Conservation (phyloP, 352 stramenopile species). For the Peronospora farinosa region DNA sequence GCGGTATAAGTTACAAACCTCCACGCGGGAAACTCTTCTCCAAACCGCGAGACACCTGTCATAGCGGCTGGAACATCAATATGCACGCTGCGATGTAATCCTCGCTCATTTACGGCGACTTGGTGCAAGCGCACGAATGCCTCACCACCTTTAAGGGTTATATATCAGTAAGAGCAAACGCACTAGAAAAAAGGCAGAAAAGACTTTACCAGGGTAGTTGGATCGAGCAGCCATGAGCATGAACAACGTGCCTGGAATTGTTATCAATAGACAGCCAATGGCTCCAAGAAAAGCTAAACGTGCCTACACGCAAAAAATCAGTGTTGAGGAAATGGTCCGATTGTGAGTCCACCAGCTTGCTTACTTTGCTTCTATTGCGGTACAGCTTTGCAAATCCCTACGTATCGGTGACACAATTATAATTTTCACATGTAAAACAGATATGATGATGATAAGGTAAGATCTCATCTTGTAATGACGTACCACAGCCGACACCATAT, state of each 20-base stretch:
- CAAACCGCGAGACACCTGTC: constrained; percentile 90
- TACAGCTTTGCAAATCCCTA: constrained; percentile 72
- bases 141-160: constrained; percentile 42
- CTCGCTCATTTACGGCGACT: constrained; percentile 24
- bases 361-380: constrained; percentile 50
- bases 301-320: constrained; percentile 22
- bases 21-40: constrained; percentile 71
- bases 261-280: constrained; percentile 42
- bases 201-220: constrained; percentile 89
- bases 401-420: constrained; percentile 1
- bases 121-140: constrained; percentile 61
- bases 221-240: constrained; percentile 67
- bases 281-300: constrained; percentile 48
- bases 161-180: constrained; percentile 4
- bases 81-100: constrained; percentile 56
- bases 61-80: constrained; percentile 92
- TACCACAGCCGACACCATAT: constrained; percentile 88
- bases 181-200: background rate
- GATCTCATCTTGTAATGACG: constrained; percentile 4
- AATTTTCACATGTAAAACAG: background rate
- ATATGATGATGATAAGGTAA: background rate
- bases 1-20: constrained; percentile 32
- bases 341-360: constrained; percentile 12
- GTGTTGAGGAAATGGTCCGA: too few species aligned
- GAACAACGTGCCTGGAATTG: constrained; percentile 39